Base-by-base conservation (phyloP, 345 rosid species). In the Linum lewisii region DNA sequence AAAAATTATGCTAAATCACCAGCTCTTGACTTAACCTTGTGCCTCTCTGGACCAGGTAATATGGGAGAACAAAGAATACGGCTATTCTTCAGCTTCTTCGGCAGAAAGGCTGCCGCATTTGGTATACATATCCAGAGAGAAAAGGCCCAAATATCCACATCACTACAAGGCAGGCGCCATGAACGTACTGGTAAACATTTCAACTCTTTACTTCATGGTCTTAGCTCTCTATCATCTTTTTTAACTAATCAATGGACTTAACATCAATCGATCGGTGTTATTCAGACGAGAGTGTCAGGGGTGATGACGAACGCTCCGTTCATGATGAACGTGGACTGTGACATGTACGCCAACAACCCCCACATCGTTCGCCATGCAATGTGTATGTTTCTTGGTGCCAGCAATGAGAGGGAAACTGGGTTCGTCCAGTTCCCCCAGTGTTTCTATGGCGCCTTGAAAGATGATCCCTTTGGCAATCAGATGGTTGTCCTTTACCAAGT, bases 251-350 rank as follows among this genome's bases (percentile, higher is more conserved):
- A 22, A 38, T 47, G 24, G 15, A 11, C 22, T 5, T 14, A 5
- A 2, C 24, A 23, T 22, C n/a, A 24, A 20, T 45, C 55, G 11
- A 6, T 26, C n/a, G 54, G 9, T 16, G 16, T 22, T 54, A 55
- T 60, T 25, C 75, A 82, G 87, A 79, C 70, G 9, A 67, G 93
- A 59, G 87, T 83, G 0, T 90, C 95, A 0, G 95, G 93, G 19
- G 20, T 82, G 69, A 72, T 84, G 80, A 83, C 87, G 9, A 87
- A 87, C 58, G 87, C 97, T 1, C 87, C 93, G 0, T 75, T 72
- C 77, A 82, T 87, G 80, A 61, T 87, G 49, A 90, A 87, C 63
- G 80, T 90, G 19, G 95, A 90, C 60, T 90, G 94, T 20, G 94
- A 87, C 57, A 85, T 82, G 87, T 85, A 54, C 53, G 86, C 20